phyloP scores from a whole-genome alignment of 768 basidiomycete genomes.

The Leccinum variicolor region DNA sequence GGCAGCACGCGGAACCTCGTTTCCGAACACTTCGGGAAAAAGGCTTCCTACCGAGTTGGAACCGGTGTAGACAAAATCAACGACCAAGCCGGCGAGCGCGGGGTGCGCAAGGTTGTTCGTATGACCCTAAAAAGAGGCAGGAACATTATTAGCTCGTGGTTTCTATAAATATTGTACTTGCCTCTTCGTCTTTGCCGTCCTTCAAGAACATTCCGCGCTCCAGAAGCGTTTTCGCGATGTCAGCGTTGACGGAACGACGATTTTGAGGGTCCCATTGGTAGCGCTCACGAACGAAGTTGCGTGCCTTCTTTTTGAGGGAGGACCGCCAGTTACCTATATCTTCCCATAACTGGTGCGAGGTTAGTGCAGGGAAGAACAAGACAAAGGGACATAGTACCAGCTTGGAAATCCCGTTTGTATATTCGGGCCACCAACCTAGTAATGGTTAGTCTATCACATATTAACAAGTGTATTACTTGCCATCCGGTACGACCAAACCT shows the following conservation, averaged over 20 bases:
- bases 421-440: not conserved
- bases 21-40: not conserved
- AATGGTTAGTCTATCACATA: not conserved
- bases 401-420: not conserved
- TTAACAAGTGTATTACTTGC: not conserved
- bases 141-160: not conserved
- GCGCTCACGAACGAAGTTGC: not conserved
- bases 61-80: constrained; percentile 4
- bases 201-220: not conserved
- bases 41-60: not conserved
- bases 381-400: not conserved
- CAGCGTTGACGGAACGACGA: not conserved
- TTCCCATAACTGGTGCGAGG: not conserved
- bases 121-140: not conserved
- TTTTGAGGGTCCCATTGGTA: too few relatives aligned
- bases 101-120: constrained; percentile 3
- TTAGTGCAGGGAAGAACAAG: not conserved
- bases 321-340: constrained; percentile 1
- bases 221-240: not conserved
- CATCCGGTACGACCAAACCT: not conserved
- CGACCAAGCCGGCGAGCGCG: not conserved
- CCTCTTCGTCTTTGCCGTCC: not conserved
- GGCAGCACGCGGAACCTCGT: not conserved
- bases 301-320: not conserved
- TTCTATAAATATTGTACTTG: not conserved